phyloP scores from a whole-genome alignment of 164 flowering plant genomes.

The Sedum album region DNA sequence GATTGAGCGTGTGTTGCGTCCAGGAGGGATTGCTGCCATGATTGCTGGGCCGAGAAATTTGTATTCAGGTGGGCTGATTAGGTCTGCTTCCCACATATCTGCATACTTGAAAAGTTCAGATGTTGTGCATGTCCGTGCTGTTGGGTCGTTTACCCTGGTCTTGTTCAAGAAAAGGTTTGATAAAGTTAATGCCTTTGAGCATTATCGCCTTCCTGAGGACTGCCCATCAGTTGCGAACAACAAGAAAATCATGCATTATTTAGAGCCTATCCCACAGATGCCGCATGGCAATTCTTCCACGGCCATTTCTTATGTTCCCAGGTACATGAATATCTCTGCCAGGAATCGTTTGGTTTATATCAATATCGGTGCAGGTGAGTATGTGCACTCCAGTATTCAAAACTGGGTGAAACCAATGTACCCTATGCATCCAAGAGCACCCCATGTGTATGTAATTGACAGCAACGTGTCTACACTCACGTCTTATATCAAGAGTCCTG shows the following conservation, averaged over 20 bases:
- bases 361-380: conserved; percentile 55
- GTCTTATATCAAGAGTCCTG: conserved; percentile 56
- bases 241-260: conserved; percentile 30
- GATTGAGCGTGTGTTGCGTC: conserved; percentile 68
- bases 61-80: conserved; percentile 33
- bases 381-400: conserved; percentile 24
- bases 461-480: conserved; percentile 48
- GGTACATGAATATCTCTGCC: conserved; percentile 37
- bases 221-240: conserved; percentile 49
- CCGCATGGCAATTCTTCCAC: conserved; percentile 17
- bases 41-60: conserved; percentile 31
- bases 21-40: conserved; percentile 76
- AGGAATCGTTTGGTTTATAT: conserved; percentile 45
- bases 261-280: conserved; percentile 54
- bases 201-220: conserved; percentile 43
- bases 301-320: conserved; percentile 38
- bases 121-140: conserved; percentile 43
- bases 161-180: conserved; percentile 57
- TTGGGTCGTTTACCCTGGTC: conserved; percentile 42
- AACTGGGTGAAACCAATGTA: conserved; percentile 38
- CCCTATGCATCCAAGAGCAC: conserved; percentile 32
- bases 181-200: conserved; percentile 26
- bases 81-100: conserved; percentile 59
- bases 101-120: conserved; percentile 54
- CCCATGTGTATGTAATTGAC: conserved; percentile 54